Evolutionary conservation across 164 flowering plant species (phyloP), one percentile per base, ranked within the genome.

Genomic region (Aristolochia californica): DNA sequence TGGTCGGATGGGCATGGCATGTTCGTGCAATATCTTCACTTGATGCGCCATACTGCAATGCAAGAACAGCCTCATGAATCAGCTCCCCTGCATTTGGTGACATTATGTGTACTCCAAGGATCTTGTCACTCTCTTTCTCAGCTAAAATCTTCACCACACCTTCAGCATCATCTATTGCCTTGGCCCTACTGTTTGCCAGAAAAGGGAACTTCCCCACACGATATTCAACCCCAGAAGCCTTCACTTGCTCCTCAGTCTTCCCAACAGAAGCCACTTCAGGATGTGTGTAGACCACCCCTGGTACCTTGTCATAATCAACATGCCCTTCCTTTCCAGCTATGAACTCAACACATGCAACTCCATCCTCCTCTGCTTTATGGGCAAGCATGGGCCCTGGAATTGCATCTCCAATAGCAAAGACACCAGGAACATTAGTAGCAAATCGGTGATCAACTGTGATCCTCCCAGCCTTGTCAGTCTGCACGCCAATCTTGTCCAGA

Each of bases 1-100:
- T 80, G 13, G 98, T 88, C 18, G 98, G 98, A 68, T 91, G 98
- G 1, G 98, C 96, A 66, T 91, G 98, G 77, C 91, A 84, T 0
- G 87, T 83, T 20, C 91, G 87, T 0, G 95, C 95, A 45, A 87
- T 83, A 57, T 87, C 95, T 72, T 84, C 89, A 58, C 88, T 83
- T 11, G 95, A 62, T 23, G 91, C 95, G 14, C 87, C 95, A 60
- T 83, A 84, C 21, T 75, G 77, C 68, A 84, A 59, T 24, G 91
- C 95, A 38, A 84, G 67, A 10, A 66, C 87, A 13, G 91, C 84
- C 67, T 87, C 95, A 18, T 83, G 88, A 40, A 87, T 87, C 48
- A 87, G 87, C 75, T 87, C 95, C 21, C 89, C 88, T 2, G 89
- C 95, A 75, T 83, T 83, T 0, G 95, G 82, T 20, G 83, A 61